These are phyloP conservation scores for Royoungia palumana DNA, from an alignment of 768 basidiomycete species.

Conservation along the genomic window DNA sequence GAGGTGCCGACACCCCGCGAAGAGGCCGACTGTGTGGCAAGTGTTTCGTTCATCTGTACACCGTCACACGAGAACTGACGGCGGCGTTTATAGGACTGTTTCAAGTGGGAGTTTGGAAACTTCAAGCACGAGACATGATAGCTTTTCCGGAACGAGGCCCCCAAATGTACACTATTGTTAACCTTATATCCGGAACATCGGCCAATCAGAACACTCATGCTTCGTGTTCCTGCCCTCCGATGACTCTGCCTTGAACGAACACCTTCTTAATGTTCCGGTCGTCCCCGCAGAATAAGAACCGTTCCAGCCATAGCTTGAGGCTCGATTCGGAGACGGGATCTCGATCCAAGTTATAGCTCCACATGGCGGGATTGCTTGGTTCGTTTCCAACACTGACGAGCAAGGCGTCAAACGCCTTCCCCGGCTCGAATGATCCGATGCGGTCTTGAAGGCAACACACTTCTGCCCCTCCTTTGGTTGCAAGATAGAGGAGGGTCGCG, in stretches of 20 bases:
- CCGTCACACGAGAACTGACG: not conserved
- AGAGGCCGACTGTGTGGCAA: slow-evolving; percentile 63
- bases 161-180: slow-evolving; percentile 2
- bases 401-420: slow-evolving; percentile 91
- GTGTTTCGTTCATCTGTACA: slow-evolving; percentile 13
- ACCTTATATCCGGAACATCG: slow-evolving; percentile 4
- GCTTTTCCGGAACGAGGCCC: not conserved
- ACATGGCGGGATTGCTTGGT: slow-evolving; percentile 54
- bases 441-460: slow-evolving; percentile 68
- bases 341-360: slow-evolving; percentile 40
- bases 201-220: not conserved
- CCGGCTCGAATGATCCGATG: slow-evolving; percentile 73
- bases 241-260: slow-evolving; percentile 74
- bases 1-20: slow-evolving; percentile 56
- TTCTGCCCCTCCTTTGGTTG: slow-evolving; percentile 87
- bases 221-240: slow-evolving; percentile 63
- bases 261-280: slow-evolving; percentile 79
- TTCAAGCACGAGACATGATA: slow-evolving; percentile 30
- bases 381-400: slow-evolving; percentile 57
- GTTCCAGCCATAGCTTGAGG: slow-evolving; percentile 64
- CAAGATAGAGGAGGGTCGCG: slow-evolving; percentile 79
- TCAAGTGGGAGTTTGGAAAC: slow-evolving; percentile 69
- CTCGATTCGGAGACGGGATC: slow-evolving; percentile 32
- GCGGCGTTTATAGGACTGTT: slow-evolving; percentile 57
- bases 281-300: slow-evolving; percentile 85